Evolutionary conservation across 345 rosid genomes (phyloP), one percentile per base, ranked within the genome.

Genomic region (Eucalyptus marginata): DNA sequence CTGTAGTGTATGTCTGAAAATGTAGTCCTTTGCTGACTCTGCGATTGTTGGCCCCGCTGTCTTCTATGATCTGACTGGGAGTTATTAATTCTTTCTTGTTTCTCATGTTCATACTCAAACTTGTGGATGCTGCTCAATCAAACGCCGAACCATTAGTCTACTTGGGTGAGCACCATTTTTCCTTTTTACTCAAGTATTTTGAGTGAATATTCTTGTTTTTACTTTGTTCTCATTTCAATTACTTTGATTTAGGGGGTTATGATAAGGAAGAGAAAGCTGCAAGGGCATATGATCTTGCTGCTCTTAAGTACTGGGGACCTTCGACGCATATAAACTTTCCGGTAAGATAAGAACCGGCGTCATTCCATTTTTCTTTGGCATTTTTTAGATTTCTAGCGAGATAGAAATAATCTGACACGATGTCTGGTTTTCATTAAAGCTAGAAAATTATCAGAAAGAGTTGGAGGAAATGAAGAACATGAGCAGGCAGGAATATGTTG

Each of bases 221-320:
- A 49, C 3, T 12, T 46, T 64, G 27, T 18, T 18, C 58, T 66
- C 44, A 40, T 86, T 54, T 44, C 15, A 7, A 33, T 29, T 15
- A 4, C 54, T 43, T 50, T 86, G 71, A 52, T 89, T 85, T 91
- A 96, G 98, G 98, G 36, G 98, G 98, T 87, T 96, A 96, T 93
- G 98, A 96, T 84, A 94, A 94, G 98, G 98, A 96, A 91, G 98
- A 94, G 87, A 96, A 94, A 92, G 98, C 98, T 86, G 97, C 98
- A 8, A 93, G 95, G 90, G 94, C 98, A 76, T 96, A 96, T 90
- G 98, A 96, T 93, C 96, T 96, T 27, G 98, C 98, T 10, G 98
- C 98, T 17, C 96, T 96, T 0, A 96, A 96, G 93, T 96, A 96
- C 91, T 96, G 98, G 98, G 98, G 98, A 17, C 92, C 96, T 90